Evolutionary conservation across 2,329 filamentous ascomycete species (phyloP), one percentile per base, ranked within the genome.

Genomic region (Parasarocladium wereldwijsianum): DNA sequence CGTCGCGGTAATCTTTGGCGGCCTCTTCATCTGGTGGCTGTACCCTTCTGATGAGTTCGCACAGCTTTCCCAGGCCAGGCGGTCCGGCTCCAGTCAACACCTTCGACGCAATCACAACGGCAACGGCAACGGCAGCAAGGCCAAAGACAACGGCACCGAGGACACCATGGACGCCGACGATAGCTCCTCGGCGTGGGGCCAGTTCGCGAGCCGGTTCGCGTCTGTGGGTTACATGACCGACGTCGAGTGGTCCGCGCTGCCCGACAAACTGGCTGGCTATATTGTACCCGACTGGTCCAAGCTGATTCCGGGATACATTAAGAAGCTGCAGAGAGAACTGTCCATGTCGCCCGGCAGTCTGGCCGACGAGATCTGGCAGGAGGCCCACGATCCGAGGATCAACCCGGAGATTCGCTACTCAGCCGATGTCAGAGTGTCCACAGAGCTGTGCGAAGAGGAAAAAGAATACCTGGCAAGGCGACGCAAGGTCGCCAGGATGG

Each of bases 361-460:
- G 24, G 84, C 87, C 9, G 79, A 92, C 45, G 82, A 94, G 41
- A 90, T 98, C 34, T 96, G 90, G 90, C 63, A 66, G 38, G 87
- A 96, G 43, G 84, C 90, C 1, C 80, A 85, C 34, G 82, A 96
- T 46, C 73, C 85, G 1, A 62, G 72, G 27, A 62, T 81, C 37
- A 83, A 96, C 42, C 87, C 87, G 0, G 90, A 98, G 49, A 92
- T 96, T 34, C 59, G 71, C 18, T 84, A 78, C 57, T 71, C 83
- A 23, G 86, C 87, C 12, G 63, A 60, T 13, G 90, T 98, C 2
- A 72, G 90, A 14, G 73, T 96, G 4, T 90, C 86, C 0, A 58
- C 71, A 12, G 73, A 82, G 6, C 63, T 98, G 2, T 94, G 90
- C 40, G 62, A 71, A 1, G 85, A 94, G 36, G 90, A 98, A 49